Conservation (phyloP, 2,329 filamentous ascomycete species). For the Stachybotrys echinatus region DNA sequence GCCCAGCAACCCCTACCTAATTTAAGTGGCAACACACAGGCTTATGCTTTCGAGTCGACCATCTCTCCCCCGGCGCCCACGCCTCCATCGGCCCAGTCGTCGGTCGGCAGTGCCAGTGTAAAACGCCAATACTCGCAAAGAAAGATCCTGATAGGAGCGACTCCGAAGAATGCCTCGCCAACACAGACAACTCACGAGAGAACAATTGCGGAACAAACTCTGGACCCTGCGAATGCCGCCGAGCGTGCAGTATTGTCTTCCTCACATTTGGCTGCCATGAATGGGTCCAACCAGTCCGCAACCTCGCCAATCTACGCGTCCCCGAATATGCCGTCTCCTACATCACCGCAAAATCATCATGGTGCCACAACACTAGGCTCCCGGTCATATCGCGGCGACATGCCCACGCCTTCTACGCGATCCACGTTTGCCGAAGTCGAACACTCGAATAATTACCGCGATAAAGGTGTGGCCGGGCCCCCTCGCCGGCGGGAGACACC, state of each 20-base stretch:
- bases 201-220: conserved; percentile 54
- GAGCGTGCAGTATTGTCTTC: conserved; percentile 62
- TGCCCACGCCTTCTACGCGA: conserved; percentile 47
- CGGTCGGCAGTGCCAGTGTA: conserved; percentile 43
- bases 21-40: conserved; percentile 29
- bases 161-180: conserved; percentile 72
- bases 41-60: conserved; percentile 45
- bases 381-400: conserved; percentile 54
- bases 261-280: conserved; percentile 66
- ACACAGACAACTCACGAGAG: conserved; percentile 67
- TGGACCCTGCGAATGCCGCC: conserved; percentile 66
- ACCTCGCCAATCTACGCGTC: conserved; percentile 54
- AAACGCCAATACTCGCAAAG: conserved; percentile 72
- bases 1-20: conserved; percentile 79
- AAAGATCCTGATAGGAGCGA: conserved; percentile 64
- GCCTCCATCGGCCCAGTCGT: conserved; percentile 41
- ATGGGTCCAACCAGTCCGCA: conserved; percentile 51
- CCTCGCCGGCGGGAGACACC: conserved; percentile 58
- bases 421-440: conserved; percentile 51
- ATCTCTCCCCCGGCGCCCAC: conserved; percentile 53
- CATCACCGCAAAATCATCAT: conserved; percentile 55
- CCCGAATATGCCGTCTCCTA: conserved; percentile 65
- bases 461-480: conserved; percentile 26
- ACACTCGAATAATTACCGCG: conserved; percentile 22
- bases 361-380: conserved; percentile 54